A percentile compares a stretch with the other conserved stretches of the same genome.
Conservation (phyloP, 2,329 filamentous ascomycete genomes). For the Hymenoscyphus occultus region DNA sequence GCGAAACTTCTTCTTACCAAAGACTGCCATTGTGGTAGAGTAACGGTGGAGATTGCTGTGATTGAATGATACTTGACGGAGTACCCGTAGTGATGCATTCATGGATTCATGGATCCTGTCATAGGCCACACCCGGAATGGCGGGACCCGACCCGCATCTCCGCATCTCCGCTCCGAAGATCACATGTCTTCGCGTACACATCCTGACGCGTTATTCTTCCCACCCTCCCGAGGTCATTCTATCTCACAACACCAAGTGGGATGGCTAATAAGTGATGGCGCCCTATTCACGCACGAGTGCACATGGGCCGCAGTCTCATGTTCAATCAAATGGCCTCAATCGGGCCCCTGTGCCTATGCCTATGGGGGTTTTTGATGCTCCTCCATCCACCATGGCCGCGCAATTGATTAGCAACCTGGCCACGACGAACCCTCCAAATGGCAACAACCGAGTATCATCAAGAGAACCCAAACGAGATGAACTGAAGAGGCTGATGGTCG, state of each 20-base stretch:
- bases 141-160: not conserved
- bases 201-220: conserved; percentile 13
- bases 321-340: conserved; percentile 19
- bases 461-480: conserved; percentile 67
- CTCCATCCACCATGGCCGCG: conserved; percentile 81
- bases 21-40: conserved; percentile 51
- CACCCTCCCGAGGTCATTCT: conserved; percentile 10
- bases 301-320: conserved; percentile 13
- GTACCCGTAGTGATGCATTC: too few relatives aligned
- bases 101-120: too few relatives aligned
- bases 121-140: not conserved
- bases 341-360: not conserved
- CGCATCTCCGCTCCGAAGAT: not conserved
- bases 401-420: conserved; percentile 82
- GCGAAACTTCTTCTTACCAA: conserved; percentile 70
- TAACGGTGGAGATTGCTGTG: not conserved
- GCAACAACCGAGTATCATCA: conserved; percentile 40
- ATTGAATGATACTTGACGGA: too few relatives aligned
- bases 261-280: conserved; percentile 31
- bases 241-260: conserved; percentile 3
- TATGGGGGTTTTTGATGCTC: conserved; percentile 36
- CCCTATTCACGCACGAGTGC: conserved; percentile 19
- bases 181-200: conserved; percentile 26
- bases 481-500: conserved; percentile 65
- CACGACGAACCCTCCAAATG: conserved; percentile 46